A percentile compares a stretch with the other conserved stretches of the same genome.
Evolutionary conservation across 1,139 yeast species (phyloP).

Genomic region (Suhomyces taliae): DNA sequence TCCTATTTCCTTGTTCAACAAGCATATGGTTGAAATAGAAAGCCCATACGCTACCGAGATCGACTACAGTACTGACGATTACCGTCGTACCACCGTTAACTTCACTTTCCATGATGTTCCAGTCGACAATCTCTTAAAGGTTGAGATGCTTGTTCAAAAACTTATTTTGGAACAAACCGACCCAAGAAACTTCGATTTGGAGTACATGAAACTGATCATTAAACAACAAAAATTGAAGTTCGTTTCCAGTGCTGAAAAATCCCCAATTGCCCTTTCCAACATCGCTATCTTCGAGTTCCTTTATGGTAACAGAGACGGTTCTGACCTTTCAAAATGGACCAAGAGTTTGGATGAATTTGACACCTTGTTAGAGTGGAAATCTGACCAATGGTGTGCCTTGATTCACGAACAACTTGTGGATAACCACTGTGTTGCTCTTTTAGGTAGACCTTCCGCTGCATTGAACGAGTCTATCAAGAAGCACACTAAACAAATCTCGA

Average conservation of each 20-base stretch:
- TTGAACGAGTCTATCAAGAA: constrained; percentile 55
- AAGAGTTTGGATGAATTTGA: constrained; percentile 63
- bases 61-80: constrained; percentile 70
- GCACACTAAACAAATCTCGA: constrained; percentile 50
- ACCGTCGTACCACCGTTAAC: constrained; percentile 56
- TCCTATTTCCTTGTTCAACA: constrained; percentile 66
- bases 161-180: constrained; percentile 53
- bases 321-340: constrained; percentile 55
- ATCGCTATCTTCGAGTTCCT: constrained; percentile 76
- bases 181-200: constrained; percentile 56
- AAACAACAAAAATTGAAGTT: constrained; percentile 65
- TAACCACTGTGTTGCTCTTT: constrained; percentile 68
- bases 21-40: constrained; percentile 73
- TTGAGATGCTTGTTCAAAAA: constrained; percentile 52
- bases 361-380: constrained; percentile 57
- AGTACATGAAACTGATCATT: constrained; percentile 64
- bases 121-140: constrained; percentile 53
- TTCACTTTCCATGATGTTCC: constrained; percentile 76
- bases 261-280: constrained; percentile 59
- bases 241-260: constrained; percentile 65
- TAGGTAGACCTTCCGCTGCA: constrained; percentile 72
- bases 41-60: constrained; percentile 80
- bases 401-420: constrained; percentile 56
- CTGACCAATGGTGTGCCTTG: constrained; percentile 65
- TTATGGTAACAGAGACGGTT: constrained; percentile 68